A percentile compares a stretch with the other conserved stretches of the same genome.
Evolutionary conservation across 1,284 basidiomycete species (phyloP).

Genomic region (Fomitopsis palustris): DNA sequence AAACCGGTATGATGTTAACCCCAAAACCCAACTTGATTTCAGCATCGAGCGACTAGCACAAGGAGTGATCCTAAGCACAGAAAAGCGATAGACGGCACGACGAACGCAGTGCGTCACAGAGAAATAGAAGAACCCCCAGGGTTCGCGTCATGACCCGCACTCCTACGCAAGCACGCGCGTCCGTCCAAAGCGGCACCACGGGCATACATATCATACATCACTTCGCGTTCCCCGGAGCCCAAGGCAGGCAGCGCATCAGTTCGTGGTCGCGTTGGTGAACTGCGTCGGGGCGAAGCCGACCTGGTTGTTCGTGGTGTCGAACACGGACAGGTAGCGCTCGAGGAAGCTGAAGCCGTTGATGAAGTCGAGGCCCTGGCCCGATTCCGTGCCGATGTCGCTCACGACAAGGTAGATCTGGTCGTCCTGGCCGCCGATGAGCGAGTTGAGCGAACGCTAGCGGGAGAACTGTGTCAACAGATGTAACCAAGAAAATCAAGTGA

Average conservation of each 20-base stretch:
- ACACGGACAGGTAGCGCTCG: slow-evolving; percentile 66
- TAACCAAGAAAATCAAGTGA: not conserved
- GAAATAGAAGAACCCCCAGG: slow-evolving; percentile 1
- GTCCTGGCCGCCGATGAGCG: slow-evolving; percentile 37
- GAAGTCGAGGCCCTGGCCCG: slow-evolving; percentile 34
- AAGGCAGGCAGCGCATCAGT: slow-evolving; percentile 31
- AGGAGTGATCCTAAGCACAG: not conserved
- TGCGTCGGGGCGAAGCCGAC: slow-evolving; percentile 44
- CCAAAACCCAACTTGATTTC: slow-evolving; percentile 2
- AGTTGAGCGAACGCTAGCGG: slow-evolving; percentile 35
- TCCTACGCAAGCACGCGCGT: not conserved
- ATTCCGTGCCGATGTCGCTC: slow-evolving; percentile 24
- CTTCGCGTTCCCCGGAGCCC: not conserved
- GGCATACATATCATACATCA: no score
- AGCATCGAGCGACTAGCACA: slow-evolving; percentile 2
- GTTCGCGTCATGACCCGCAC: slow-evolving; percentile 1
- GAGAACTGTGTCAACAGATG: not conserved
- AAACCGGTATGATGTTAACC: not conserved
- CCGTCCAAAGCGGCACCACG: not conserved
- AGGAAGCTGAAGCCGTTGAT: slow-evolving; percentile 35
- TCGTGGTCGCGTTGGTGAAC: slow-evolving; percentile 52
- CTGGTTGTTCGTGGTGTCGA: slow-evolving; percentile 47
- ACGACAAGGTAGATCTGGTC: slow-evolving; percentile 46
- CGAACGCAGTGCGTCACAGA: not conserved
- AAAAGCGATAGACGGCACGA: no score